Percentiles rank a stretch among this genome's conserved stretches.
Conservation (phyloP, 2,329 filamentous ascomycete species). For the Hypoxylon sp. region DNA sequence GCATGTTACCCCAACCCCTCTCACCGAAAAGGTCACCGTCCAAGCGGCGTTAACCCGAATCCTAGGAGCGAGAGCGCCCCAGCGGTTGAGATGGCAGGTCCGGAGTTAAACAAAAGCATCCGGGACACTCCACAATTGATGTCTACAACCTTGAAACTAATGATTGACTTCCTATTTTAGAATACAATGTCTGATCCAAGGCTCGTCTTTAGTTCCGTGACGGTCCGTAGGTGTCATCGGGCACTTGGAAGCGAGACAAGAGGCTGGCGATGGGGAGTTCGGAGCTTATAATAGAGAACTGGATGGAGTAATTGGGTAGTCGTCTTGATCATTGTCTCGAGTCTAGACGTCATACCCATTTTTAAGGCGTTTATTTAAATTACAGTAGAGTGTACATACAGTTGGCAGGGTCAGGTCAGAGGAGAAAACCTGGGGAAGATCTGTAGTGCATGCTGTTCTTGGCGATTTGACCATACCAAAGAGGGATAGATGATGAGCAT, state of each 20-base stretch:
- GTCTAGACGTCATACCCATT: neutral
- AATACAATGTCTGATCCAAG: neutral
- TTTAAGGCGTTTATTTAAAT: neutral
- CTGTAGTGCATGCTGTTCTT: slow-evolving; percentile 19
- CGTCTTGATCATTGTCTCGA: neutral
- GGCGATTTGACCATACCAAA: slow-evolving; percentile 1
- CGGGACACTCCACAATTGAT: neutral
- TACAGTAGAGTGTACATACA: neutral
- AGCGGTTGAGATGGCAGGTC: neutral
- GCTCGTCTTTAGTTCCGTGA: neutral
- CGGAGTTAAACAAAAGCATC: slow-evolving; percentile 1
- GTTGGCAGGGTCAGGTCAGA: neutral
- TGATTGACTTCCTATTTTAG: neutral
- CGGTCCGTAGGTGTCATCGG: neutral
- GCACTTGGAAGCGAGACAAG: neutral
- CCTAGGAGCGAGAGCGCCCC: neutral
- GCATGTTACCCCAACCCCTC: neutral
- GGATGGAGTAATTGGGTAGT: neutral
- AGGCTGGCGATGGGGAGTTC: neutral
- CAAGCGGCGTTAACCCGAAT: neutral
- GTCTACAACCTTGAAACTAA: neutral
- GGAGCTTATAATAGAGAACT: neutral
- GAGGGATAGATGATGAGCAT: slow-evolving; percentile 14
- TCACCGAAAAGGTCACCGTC: neutral
- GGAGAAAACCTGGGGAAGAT: slow-evolving; percentile 4